Evolutionary conservation across 169 alveolate genomes (phyloP).

Genomic region (Eimeria zaria): DNA sequence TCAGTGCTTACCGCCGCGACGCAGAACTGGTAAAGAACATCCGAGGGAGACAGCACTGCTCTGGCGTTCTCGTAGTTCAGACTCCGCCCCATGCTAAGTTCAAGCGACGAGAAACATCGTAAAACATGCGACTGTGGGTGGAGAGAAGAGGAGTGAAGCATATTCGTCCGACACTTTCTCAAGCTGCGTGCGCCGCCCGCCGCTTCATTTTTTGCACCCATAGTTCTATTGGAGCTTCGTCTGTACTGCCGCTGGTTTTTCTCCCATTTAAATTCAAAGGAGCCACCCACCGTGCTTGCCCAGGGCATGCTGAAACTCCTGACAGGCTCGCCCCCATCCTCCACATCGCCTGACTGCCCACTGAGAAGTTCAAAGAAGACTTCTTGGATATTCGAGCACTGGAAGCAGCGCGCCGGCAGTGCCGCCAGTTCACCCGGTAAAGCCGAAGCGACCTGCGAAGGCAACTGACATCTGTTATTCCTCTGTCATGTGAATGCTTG

Average conservation of each 20-base stretch:
- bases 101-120: neutral
- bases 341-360: slow-evolving; percentile 15
- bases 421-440: neutral
- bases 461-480: neutral
- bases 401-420: slow-evolving; percentile 8
- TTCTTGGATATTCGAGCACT: slow-evolving; percentile 19
- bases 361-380: neutral
- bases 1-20: slow-evolving; percentile 76
- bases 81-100: slow-evolving; percentile 18
- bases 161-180: slow-evolving; percentile 21
- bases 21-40: slow-evolving; percentile 79
- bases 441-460: slow-evolving; percentile 68
- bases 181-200: neutral
- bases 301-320: slow-evolving; percentile 45
- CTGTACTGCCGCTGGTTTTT: slow-evolving; percentile 3
- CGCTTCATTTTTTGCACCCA: neutral
- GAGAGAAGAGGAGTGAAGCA: neutral
- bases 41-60: slow-evolving; percentile 53
- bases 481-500: neutral
- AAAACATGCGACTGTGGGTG: slow-evolving; percentile 1
- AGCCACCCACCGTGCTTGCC: neutral
- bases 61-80: slow-evolving; percentile 20
- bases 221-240: slow-evolving; percentile 11
- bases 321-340: neutral
- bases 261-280: neutral